Conservation (phyloP, 306 rosid species). For the Cyclanthera cordifolia region DNA sequence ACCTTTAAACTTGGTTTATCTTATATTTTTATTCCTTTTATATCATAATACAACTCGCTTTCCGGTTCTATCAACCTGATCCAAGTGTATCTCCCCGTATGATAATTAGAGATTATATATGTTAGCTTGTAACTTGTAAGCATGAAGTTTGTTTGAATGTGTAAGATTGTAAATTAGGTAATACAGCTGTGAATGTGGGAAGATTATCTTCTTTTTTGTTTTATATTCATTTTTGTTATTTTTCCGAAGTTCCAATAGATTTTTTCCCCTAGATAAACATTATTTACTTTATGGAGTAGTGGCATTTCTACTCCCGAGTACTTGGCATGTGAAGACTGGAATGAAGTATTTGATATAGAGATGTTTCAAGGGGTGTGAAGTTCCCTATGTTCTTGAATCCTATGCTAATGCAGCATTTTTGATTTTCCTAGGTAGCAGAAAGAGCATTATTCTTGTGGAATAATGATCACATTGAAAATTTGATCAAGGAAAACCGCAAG, state of each 20-base stretch:
- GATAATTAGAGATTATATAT: not conserved
- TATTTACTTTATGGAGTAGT: not conserved
- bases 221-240: not conserved
- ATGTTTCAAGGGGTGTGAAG: not conserved
- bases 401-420: conserved; percentile 6
- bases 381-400: not conserved
- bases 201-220: no score
- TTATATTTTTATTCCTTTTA: no score
- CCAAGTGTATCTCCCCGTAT: no score
- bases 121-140: not conserved
- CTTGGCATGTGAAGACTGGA: not conserved
- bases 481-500: conserved; percentile 42
- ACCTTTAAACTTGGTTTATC: no score
- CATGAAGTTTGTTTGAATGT: conserved; percentile 4
- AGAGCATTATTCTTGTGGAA: conserved; percentile 65
- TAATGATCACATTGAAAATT: conserved; percentile 55
- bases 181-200: no score
- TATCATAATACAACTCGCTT: no score
- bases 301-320: not conserved
- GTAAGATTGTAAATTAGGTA: not conserved
- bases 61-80: no score
- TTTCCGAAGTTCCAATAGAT: not conserved
- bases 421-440: conserved; percentile 60
- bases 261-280: not conserved
- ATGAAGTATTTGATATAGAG: conserved; percentile 1